Conservation (phyloP, 192 early-diverging fungal species). For the Chytriomyces sp. region DNA sequence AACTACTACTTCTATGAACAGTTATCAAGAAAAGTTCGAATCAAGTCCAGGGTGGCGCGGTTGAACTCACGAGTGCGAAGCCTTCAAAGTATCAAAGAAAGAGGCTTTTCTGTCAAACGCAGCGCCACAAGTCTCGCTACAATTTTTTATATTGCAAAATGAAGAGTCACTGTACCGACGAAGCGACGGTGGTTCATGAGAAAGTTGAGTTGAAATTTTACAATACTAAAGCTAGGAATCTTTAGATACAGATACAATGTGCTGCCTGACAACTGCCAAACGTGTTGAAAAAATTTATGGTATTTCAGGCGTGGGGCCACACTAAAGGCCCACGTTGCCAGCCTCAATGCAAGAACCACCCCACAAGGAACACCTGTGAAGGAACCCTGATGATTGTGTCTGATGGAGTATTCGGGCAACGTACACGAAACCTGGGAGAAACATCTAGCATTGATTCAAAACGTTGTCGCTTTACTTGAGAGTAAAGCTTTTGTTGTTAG, state of each 20-base stretch:
- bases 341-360: constrained; percentile 62
- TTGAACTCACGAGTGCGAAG: neutral
- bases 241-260: constrained; percentile 47
- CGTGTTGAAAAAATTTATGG: constrained; percentile 65
- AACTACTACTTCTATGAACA: too few species aligned
- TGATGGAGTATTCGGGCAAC: too few species aligned
- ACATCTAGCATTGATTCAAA: too few species aligned
- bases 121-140: constrained; percentile 68
- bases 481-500: too few species aligned
- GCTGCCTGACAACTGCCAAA: constrained; percentile 59
- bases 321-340: constrained; percentile 67
- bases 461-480: too few species aligned
- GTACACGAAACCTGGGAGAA: too few species aligned
- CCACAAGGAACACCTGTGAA: constrained; percentile 57
- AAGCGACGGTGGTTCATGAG: constrained; percentile 50
- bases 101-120: constrained; percentile 68
- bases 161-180: constrained; percentile 53
- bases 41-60: too few species aligned
- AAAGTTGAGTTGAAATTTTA: neutral
- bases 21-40: too few species aligned
- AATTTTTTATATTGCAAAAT: constrained; percentile 54
- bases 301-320: constrained; percentile 65
- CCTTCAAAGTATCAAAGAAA: constrained; percentile 42
- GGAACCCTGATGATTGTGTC: neutral
- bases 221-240: neutral